A percentile compares a stretch with the other conserved stretches of the same genome.
These are phyloP conservation scores for Diaporthe destruens DNA, from an alignment of 2,329 filamentous ascomycete genomes.

Conservation along the genomic window DNA sequence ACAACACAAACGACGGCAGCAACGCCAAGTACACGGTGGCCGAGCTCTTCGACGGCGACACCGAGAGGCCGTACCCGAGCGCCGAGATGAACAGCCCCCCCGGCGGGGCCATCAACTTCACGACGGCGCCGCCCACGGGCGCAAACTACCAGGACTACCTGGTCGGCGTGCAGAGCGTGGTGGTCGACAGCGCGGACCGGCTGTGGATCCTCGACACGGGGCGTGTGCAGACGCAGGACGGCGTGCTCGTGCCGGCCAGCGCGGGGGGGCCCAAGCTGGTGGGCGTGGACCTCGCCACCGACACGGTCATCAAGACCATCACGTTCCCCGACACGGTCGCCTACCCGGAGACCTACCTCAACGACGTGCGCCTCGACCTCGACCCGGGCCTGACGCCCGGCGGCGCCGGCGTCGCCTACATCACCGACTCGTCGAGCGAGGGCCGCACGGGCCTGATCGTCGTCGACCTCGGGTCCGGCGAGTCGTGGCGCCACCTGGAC, in stretches of 20 bases:
- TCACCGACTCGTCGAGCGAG: conserved; percentile 63
- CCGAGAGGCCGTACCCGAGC: conserved; percentile 46
- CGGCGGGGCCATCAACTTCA: conserved; percentile 62
- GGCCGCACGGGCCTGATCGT: conserved; percentile 63
- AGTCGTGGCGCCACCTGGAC: conserved; percentile 63
- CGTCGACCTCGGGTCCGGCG: conserved; percentile 62
- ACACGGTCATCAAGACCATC: conserved; percentile 63
- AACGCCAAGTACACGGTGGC: conserved; percentile 58
- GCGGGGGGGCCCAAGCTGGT: conserved; percentile 65
- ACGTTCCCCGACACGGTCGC: conserved; percentile 60
- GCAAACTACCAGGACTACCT: conserved; percentile 62
- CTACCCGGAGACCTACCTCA: conserved; percentile 62
- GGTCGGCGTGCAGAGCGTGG: conserved; percentile 64
- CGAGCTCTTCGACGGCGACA: conserved; percentile 45
- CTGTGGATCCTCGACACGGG: conserved; percentile 68
- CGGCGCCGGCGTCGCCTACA: conserved; percentile 63
- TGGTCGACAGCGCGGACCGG: conserved; percentile 62
- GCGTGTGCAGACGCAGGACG: conserved; percentile 46
- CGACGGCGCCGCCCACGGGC: conserved; percentile 57
- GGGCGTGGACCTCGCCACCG: conserved; percentile 58
- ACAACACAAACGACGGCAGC: conserved; percentile 55
- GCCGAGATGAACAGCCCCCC: conserved; percentile 59
- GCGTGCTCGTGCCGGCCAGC: conserved; percentile 58
- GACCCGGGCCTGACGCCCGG: conserved; percentile 53
- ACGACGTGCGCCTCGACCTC: conserved; percentile 68